Evolutionary conservation across 192 early-diverging fungal species (phyloP).

Genomic region (Backusella liffmaniae): DNA sequence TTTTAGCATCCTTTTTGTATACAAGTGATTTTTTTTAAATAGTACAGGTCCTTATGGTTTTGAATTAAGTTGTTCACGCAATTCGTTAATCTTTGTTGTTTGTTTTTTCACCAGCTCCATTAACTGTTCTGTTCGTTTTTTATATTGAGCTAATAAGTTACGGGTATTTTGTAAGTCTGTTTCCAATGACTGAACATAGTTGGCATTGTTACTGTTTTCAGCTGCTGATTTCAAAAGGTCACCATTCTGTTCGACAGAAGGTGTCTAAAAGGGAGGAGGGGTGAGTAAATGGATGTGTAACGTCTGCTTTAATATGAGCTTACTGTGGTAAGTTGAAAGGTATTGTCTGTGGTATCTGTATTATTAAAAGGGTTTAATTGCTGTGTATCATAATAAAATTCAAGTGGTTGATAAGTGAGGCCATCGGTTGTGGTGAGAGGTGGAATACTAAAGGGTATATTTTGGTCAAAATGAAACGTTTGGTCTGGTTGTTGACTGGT

Average conservation of each 20-base stretch:
- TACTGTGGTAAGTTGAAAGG: constrained; percentile 10
- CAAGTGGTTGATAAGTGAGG: background rate
- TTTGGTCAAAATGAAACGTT: background rate
- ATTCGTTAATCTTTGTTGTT: constrained; percentile 5
- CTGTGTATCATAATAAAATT: background rate
- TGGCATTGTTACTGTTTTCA: background rate
- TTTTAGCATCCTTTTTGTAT: background rate
- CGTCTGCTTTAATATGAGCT: background rate
- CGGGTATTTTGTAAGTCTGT: constrained; percentile 6
- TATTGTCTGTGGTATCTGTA: constrained; percentile 1
- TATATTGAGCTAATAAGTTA: background rate
- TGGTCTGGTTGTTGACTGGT: constrained; percentile 6
- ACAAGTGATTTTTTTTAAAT: background rate
- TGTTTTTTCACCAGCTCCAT: constrained; percentile 10
- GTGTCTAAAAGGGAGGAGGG: background rate
- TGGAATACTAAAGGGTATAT: constrained; percentile 3
- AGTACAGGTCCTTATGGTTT: background rate
- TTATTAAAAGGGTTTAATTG: constrained; percentile 2
- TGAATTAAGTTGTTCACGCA: background rate
- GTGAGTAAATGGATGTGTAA: background rate
- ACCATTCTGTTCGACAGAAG: background rate
- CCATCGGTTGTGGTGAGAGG: background rate
- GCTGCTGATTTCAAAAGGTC: background rate
- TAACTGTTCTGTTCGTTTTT: constrained; percentile 13
- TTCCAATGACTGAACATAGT: constrained; percentile 2